Evolutionary conservation across 768 basidiomycete species (phyloP).

Genomic region (Xerocomus spinulosus): DNA sequence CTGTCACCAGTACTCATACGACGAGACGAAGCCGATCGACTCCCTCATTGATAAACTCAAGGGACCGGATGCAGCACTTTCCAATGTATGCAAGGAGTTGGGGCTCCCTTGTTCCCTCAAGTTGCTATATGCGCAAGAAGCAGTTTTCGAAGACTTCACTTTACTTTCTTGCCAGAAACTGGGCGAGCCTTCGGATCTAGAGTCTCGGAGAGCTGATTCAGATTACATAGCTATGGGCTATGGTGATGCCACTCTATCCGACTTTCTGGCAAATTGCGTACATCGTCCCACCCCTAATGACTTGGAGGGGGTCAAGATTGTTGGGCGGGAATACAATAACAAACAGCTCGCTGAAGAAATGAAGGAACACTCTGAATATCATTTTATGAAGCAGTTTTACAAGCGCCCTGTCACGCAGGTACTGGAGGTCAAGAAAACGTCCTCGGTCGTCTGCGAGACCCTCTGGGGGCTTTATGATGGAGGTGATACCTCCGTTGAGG

Average conservation of each 20-base stretch:
- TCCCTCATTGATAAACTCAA: conserved; percentile 1
- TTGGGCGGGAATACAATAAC: background rate
- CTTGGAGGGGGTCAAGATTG: conserved; percentile 1
- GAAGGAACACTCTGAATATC: no score
- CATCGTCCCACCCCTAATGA: background rate
- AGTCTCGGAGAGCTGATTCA: no score
- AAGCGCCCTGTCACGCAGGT: conserved; percentile 2
- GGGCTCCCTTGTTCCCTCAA: background rate
- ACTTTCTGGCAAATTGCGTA: background rate
- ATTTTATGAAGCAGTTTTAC: background rate
- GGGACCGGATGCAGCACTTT: conserved; percentile 1
- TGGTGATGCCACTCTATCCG: no score
- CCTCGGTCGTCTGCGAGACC: background rate
- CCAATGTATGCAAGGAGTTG: conserved; percentile 3
- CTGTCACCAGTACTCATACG: conserved; percentile 26
- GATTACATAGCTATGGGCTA: no score
- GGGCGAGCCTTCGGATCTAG: no score
- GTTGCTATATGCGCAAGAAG: background rate
- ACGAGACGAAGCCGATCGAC: background rate
- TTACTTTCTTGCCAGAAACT: background rate
- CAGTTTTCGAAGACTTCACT: background rate
- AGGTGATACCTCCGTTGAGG: background rate
- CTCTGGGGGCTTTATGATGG: background rate
- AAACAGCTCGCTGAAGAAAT: background rate
- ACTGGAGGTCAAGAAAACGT: background rate